phyloP scores from a whole-genome alignment of 495 filamentous ascomycete species.

The Podospora comata region DNA sequence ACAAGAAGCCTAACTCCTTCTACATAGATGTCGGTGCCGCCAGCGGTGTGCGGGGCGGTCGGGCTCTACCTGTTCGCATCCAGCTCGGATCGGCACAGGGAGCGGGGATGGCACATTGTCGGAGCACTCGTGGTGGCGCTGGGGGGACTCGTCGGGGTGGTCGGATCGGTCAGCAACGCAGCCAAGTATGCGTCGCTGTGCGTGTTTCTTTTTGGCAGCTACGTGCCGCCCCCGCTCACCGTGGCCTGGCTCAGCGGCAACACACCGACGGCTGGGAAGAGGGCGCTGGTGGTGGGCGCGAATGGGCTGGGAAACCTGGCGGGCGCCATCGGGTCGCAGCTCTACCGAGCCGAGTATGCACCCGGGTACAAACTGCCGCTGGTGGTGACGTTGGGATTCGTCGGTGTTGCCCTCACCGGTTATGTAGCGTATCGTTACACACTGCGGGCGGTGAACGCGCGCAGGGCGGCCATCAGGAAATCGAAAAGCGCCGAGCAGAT shows the following conservation, averaged over 20 bases:
- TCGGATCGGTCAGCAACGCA: conserved; percentile 34
- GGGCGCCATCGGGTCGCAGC: conserved; percentile 37
- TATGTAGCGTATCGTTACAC: conserved; percentile 21
- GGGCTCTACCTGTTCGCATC: conserved; percentile 40
- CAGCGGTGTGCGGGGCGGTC: conserved; percentile 50
- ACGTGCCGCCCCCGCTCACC: conserved; percentile 52
- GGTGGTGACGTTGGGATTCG: conserved; percentile 36
- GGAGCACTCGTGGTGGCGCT: conserved; percentile 46
- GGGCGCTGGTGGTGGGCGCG: conserved; percentile 26
- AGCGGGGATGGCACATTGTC: conserved; percentile 51
- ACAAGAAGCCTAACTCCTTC: neutral
- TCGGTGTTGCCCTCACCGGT: conserved; percentile 25
- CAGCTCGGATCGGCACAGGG: conserved; percentile 29
- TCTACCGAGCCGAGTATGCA: conserved; percentile 36
- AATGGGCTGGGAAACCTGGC: conserved; percentile 40
- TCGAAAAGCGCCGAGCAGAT: conserved; percentile 8
- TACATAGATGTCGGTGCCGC: conserved; percentile 54
- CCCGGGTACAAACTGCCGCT: conserved; percentile 35
- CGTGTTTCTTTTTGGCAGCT: conserved; percentile 53
- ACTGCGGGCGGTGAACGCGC: conserved; percentile 24
- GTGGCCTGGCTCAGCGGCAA: conserved; percentile 51
- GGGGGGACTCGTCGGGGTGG: conserved; percentile 43
- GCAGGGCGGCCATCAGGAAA: conserved; percentile 7
- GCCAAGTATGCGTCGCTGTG: conserved; percentile 51
- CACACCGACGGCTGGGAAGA: conserved; percentile 25